A percentile compares a stretch with the other conserved stretches of the same genome.
These are phyloP conservation scores for Oryza rufipogon DNA, from an alignment of 176 grass and related monocot species.

Conservation along the genomic window DNA sequence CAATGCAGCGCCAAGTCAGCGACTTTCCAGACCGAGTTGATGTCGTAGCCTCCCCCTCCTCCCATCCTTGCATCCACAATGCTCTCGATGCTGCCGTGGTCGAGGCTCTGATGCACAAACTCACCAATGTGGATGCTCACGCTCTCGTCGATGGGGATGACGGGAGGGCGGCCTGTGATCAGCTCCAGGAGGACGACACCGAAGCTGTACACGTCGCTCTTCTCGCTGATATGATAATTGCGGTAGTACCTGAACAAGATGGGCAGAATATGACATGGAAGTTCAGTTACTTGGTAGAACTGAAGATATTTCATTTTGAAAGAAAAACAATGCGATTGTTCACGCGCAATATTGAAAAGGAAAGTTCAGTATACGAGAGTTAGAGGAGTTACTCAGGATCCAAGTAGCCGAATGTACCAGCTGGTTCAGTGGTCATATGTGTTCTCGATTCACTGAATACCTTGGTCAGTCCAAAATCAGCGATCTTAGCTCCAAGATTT, in stretches of 20 bases:
- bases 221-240: conserved; percentile 36
- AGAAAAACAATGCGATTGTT: neutral
- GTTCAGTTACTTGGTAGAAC: neutral
- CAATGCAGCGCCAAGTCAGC: conserved; percentile 35
- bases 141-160: conserved; percentile 32
- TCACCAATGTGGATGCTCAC: conserved; percentile 42
- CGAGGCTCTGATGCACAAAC: conserved; percentile 45
- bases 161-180: conserved; percentile 35
- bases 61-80: conserved; percentile 34
- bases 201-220: conserved; percentile 54
- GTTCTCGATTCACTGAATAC: conserved; percentile 44
- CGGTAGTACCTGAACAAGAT: conserved; percentile 36
- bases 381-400: conserved; percentile 47
- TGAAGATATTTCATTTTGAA: neutral
- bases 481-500: conserved; percentile 45
- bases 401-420: conserved; percentile 50
- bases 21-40: conserved; percentile 38
- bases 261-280: neutral
- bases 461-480: conserved; percentile 59
- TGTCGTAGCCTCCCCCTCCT: conserved; percentile 14
- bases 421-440: conserved; percentile 52
- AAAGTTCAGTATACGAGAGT: neutral
- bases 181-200: conserved; percentile 41
- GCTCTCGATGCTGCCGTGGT: conserved; percentile 21
- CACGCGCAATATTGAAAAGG: neutral